Evolutionary conservation across 2,329 filamentous ascomycete genomes (phyloP).

Genomic region (Penicillium sp.): DNA sequence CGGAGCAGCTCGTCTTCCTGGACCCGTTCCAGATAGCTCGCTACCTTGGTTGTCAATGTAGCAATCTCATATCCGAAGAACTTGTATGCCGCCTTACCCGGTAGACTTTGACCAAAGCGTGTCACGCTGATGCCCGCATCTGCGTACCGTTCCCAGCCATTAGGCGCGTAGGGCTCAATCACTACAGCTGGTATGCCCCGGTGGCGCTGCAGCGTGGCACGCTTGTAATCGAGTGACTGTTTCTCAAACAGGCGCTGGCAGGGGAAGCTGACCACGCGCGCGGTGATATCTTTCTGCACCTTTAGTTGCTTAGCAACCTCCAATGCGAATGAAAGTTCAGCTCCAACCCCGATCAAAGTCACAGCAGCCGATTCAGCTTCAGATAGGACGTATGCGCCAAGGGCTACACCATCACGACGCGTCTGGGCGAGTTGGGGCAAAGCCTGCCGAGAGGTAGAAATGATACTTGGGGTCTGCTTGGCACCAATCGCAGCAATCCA

Average conservation of each 20-base stretch:
- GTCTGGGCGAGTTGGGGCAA: slow-evolving; percentile 40
- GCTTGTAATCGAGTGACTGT: slow-evolving; percentile 47
- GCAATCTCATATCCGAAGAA: slow-evolving; percentile 17
- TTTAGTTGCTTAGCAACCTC: slow-evolving; percentile 44
- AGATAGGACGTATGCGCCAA: slow-evolving; percentile 43
- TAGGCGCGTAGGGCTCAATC: slow-evolving; percentile 50
- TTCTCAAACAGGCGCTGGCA: slow-evolving; percentile 51
- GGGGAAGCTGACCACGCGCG: slow-evolving; percentile 51
- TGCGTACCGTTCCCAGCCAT: slow-evolving; percentile 54
- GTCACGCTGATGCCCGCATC: slow-evolving; percentile 48
- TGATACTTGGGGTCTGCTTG: slow-evolving; percentile 42
- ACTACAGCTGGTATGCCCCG: slow-evolving; percentile 43
- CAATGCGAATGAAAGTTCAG: slow-evolving; percentile 49
- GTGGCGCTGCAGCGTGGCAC: slow-evolving; percentile 39
- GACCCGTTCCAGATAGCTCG: slow-evolving; percentile 10
- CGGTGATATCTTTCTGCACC: slow-evolving; percentile 33
- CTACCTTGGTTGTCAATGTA: slow-evolving; percentile 14
- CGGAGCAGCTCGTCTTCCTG: slow-evolving; percentile 14
- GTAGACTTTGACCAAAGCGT: slow-evolving; percentile 39
- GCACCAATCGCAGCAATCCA: slow-evolving; percentile 40
- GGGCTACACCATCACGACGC: slow-evolving; percentile 35
- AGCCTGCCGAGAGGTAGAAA: slow-evolving; percentile 44
- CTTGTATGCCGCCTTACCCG: slow-evolving; percentile 17
- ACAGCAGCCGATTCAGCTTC: slow-evolving; percentile 37
- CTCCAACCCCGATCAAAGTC: slow-evolving; percentile 51